Conservation (phyloP, 169 alveolate species). For the Plasmodium reichenowi region DNA sequence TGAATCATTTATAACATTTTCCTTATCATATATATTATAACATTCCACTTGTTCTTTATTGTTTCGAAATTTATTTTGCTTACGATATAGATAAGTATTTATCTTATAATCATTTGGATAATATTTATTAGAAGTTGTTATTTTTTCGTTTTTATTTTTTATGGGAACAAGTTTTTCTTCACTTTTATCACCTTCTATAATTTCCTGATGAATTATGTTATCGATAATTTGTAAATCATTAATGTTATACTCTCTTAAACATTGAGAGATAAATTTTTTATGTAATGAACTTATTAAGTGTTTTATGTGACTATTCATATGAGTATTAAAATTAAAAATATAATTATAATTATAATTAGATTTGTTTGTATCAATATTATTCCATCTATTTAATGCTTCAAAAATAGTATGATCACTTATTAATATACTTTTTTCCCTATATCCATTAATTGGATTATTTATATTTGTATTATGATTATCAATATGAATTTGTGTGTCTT, state of each 20-base stretch:
- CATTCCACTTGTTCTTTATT: not conserved
- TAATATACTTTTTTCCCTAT: slow-evolving; percentile 26
- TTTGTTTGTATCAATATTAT: slow-evolving; percentile 4
- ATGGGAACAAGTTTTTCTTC: not conserved
- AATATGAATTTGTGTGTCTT: not conserved
- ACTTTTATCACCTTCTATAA: not conserved
- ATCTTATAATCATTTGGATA: not conserved
- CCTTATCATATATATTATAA: not conserved
- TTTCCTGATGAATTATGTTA: slow-evolving; percentile 24
- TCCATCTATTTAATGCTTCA: slow-evolving; percentile 76
- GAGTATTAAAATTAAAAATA: slow-evolving; percentile 23
- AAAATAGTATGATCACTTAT: slow-evolving; percentile 69
- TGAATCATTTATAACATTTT: too few relatives aligned
- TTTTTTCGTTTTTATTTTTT: not conserved
- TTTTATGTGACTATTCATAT: slow-evolving; percentile 19
- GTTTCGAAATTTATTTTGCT: slow-evolving; percentile 22
- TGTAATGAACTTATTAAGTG: slow-evolving; percentile 26
- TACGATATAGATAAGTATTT: slow-evolving; percentile 18
- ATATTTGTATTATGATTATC: too few relatives aligned
- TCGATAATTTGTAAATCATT: slow-evolving; percentile 52
- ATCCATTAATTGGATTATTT: slow-evolving; percentile 13
- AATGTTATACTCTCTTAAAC: slow-evolving; percentile 30
- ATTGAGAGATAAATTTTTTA: slow-evolving; percentile 21
- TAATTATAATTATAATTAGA: too few relatives aligned
- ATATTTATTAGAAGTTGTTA: not conserved